These are phyloP conservation scores for Beta vulgaris DNA, from an alignment of 148 eudicot genomes.

Conservation along the genomic window DNA sequence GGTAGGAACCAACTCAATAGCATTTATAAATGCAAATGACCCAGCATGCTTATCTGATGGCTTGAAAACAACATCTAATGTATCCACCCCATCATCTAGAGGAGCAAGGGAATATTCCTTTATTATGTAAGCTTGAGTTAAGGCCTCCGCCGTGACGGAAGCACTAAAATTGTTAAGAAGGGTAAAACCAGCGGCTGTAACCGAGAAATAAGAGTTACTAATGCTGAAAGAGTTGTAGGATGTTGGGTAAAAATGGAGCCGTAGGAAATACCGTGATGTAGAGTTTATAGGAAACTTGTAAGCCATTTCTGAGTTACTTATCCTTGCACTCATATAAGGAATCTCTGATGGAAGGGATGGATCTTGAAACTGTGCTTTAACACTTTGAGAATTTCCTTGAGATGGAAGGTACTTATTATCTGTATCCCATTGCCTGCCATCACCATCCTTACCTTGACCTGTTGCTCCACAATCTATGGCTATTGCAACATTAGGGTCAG, in stretches of 20 bases:
- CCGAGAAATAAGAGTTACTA: slow-evolving; percentile 53
- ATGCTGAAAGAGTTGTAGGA: slow-evolving; percentile 43
- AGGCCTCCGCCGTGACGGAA: slow-evolving; percentile 53
- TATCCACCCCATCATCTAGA: slow-evolving; percentile 5
- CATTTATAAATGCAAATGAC: slow-evolving; percentile 69
- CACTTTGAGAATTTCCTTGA: slow-evolving; percentile 23
- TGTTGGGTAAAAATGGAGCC: slow-evolving; percentile 77
- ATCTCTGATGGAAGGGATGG: slow-evolving; percentile 62
- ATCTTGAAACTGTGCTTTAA: slow-evolving; percentile 57
- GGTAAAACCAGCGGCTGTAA: slow-evolving; percentile 43
- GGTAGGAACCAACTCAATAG: slow-evolving; percentile 60
- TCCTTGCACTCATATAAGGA: slow-evolving; percentile 74
- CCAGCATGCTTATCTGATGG: slow-evolving; percentile 42
- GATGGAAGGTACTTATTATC: slow-evolving; percentile 50
- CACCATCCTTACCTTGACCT: slow-evolving; percentile 43
- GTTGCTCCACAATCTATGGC: slow-evolving; percentile 47
- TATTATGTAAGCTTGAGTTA: slow-evolving; percentile 65
- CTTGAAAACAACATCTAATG: slow-evolving; percentile 45
- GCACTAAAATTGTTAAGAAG: slow-evolving; percentile 76
- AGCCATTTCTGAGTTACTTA: slow-evolving; percentile 42
- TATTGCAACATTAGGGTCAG: background rate
- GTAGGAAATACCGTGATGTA: slow-evolving; percentile 35
- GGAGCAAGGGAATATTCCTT: slow-evolving; percentile 59
- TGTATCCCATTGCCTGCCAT: slow-evolving; percentile 60
- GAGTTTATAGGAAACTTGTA: slow-evolving; percentile 51